Conservation (phyloP, 2,329 filamentous ascomycete species). For the Xylariaceae sp. region DNA sequence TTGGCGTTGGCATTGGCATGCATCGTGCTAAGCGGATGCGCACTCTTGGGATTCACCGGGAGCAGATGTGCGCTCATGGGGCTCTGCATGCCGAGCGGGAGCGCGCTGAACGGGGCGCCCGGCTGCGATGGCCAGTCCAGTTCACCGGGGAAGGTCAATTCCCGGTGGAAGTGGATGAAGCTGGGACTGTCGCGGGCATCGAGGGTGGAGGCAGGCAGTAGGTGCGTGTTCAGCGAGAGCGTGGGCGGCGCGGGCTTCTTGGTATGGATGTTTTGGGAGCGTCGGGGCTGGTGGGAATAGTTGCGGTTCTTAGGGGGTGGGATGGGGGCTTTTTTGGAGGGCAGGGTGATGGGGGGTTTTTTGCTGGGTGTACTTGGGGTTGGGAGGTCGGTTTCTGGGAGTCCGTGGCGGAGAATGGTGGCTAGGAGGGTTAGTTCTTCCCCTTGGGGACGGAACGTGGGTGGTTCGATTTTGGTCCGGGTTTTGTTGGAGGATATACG, state of each 20-base stretch:
- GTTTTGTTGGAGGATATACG: constrained; percentile 1
- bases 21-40: not conserved
- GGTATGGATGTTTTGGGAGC: not conserved
- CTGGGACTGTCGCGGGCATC: constrained; percentile 3
- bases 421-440: constrained; percentile 17
- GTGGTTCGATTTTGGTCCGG: constrained; percentile 8
- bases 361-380: too few species aligned
- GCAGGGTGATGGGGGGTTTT: not conserved
- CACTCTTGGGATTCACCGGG: not conserved
- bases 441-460: constrained; percentile 7
- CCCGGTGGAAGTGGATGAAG: constrained; percentile 9
- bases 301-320: constrained; percentile 7
- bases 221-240: constrained; percentile 9
- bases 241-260: not conserved
- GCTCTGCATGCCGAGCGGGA: not conserved
- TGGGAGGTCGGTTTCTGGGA: constrained; percentile 4
- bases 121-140: constrained; percentile 11
- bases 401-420: constrained; percentile 11
- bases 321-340: not conserved
- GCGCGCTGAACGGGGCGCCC: constrained; percentile 1
- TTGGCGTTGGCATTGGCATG: too few species aligned
- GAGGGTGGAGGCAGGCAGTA: not conserved
- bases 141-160: constrained; percentile 14
- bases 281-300: not conserved
- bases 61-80: constrained; percentile 6